Evolutionary conservation across 768 basidiomycete species (phyloP).

Genomic region (Scleroderma citrinum): DNA sequence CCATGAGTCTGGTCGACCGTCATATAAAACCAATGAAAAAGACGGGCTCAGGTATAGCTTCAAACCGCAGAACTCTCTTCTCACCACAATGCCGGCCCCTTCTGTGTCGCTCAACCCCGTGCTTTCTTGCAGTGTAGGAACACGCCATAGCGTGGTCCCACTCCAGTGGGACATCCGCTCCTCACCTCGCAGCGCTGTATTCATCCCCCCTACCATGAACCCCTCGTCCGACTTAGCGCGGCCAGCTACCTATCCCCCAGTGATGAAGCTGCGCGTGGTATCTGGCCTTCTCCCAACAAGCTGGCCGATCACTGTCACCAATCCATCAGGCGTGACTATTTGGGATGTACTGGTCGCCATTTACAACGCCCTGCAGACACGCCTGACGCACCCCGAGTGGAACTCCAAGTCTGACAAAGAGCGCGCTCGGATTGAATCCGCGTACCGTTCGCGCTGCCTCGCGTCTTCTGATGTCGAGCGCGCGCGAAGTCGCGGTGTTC

Average conservation of each 20-base stretch:
- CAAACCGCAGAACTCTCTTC: not conserved
- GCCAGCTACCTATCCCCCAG: constrained; percentile 36
- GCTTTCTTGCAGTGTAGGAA: constrained; percentile 9
- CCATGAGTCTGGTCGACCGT: not conserved
- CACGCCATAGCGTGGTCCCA: constrained; percentile 13
- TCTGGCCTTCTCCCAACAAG: constrained; percentile 42
- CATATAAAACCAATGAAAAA: constrained; percentile 12
- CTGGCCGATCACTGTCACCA: constrained; percentile 39
- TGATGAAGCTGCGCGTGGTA: constrained; percentile 32
- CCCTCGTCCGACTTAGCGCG: not conserved
- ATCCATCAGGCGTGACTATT: constrained; percentile 44
- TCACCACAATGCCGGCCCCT: not conserved
- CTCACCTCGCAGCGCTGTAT: constrained; percentile 27
- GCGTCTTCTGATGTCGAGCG: constrained; percentile 30
- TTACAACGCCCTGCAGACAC: constrained; percentile 31
- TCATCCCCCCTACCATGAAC: constrained; percentile 5
- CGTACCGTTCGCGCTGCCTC: constrained; percentile 43
- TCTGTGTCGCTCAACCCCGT: constrained; percentile 13
- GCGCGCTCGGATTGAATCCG: constrained; percentile 33
- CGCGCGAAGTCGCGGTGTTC: constrained; percentile 36
- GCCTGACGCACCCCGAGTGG: constrained; percentile 40
- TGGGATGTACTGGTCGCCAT: constrained; percentile 47
- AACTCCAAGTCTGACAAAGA: constrained; percentile 36
- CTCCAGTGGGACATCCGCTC: constrained; percentile 49
- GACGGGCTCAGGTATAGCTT: too few species aligned